Conservation (phyloP, 2,329 filamentous ascomycete genomes). For the Westerdykella ornata region DNA sequence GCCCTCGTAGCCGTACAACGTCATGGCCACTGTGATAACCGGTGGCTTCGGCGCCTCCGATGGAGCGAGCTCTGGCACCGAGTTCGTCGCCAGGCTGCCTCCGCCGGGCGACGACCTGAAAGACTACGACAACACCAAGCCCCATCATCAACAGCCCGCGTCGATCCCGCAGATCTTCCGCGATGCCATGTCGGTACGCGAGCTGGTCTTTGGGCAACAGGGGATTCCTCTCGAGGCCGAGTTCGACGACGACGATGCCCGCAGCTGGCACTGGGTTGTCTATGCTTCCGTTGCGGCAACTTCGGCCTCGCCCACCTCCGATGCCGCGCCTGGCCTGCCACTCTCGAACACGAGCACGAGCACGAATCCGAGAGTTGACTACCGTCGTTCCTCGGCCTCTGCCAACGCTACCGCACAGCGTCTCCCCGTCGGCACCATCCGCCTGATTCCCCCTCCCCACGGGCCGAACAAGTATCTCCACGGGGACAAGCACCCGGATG, state of each 20-base stretch:
- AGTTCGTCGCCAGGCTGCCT: constrained; percentile 36
- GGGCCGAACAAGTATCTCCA: constrained; percentile 52
- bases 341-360: constrained; percentile 33
- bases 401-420: constrained; percentile 32
- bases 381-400: constrained; percentile 25
- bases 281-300: constrained; percentile 59
- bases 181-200: constrained; percentile 53
- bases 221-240: constrained; percentile 58
- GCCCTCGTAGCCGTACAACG: not conserved
- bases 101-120: constrained; percentile 32
- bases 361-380: constrained; percentile 27
- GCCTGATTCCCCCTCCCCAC: constrained; percentile 77
- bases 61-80: constrained; percentile 25
- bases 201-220: constrained; percentile 54
- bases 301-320: constrained; percentile 14
- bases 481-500: constrained; percentile 25
- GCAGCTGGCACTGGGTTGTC: constrained; percentile 81
- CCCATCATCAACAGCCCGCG: constrained; percentile 27
- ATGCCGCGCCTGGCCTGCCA: no score
- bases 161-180: constrained; percentile 42
- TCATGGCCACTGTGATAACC: not conserved
- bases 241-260: constrained; percentile 70
- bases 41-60: constrained; percentile 9
- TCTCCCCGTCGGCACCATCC: constrained; percentile 65
- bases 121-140: constrained; percentile 33